phyloP scores from a whole-genome alignment of 202 grass and related monocot genomes.

The Musa balbisiana region DNA sequence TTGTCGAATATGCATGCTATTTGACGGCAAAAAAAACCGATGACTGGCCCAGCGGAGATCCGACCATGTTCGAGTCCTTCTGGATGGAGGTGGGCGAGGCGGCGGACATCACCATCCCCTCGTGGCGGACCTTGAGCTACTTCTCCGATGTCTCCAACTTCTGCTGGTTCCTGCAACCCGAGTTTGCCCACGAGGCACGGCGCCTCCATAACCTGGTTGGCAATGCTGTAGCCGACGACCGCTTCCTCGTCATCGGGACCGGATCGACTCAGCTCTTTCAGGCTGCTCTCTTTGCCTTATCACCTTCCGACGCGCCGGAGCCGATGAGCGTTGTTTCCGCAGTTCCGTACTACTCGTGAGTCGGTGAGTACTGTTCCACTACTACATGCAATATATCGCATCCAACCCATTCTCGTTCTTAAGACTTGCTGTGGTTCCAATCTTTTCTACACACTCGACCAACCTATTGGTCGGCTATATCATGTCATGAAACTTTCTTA shows the following conservation, averaged over 20 bases:
- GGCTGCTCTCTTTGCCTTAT: constrained; percentile 68
- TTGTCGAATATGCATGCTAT: too few species aligned
- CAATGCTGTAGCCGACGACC: constrained; percentile 50
- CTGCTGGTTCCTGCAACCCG: constrained; percentile 74
- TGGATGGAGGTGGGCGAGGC: constrained; percentile 44
- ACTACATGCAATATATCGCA: neutral
- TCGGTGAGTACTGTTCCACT: constrained; percentile 33
- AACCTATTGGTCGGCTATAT: neutral
- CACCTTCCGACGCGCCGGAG: constrained; percentile 4
- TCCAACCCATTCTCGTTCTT: neutral
- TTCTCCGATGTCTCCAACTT: constrained; percentile 52
- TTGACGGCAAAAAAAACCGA: neutral
- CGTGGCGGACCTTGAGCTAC: constrained; percentile 77
- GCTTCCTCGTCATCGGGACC: constrained; percentile 63
- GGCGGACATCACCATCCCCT: constrained; percentile 47
- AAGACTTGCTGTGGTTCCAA: neutral
- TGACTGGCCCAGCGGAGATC: constrained; percentile 54
- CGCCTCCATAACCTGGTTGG: constrained; percentile 59
- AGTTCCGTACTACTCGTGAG: constrained; percentile 61
- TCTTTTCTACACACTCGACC: neutral
- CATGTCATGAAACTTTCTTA: too few species aligned
- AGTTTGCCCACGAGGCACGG: constrained; percentile 44
- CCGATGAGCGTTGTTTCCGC: constrained; percentile 68
- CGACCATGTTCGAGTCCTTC: constrained; percentile 79
- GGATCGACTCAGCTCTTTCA: constrained; percentile 91